These are phyloP conservation scores for Candida koratica DNA, from an alignment of 805 yeast genomes.

Conservation along the genomic window DNA sequence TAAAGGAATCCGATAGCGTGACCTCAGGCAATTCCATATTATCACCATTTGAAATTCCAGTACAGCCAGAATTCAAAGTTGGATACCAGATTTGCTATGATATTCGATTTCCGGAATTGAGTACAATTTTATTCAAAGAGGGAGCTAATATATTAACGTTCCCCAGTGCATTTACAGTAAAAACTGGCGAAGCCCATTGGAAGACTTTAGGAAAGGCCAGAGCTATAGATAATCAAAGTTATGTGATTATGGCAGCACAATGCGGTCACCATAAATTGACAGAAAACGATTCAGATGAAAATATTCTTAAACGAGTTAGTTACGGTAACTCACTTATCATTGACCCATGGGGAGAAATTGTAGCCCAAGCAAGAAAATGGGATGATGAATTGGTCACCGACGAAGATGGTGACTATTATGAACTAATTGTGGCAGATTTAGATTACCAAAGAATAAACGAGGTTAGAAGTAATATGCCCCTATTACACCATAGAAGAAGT, in stretches of 20 bases:
- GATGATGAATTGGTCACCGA: constrained; percentile 21
- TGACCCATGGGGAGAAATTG: constrained; percentile 87
- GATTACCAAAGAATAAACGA: constrained; percentile 47
- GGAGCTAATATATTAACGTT: constrained; percentile 79
- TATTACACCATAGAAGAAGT: constrained; percentile 64
- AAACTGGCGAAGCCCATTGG: constrained; percentile 94
- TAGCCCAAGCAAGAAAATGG: constrained; percentile 47
- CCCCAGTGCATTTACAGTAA: constrained; percentile 91
- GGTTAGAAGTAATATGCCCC: constrained; percentile 70
- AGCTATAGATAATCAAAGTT: constrained; percentile 86
- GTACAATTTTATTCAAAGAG: constrained; percentile 53
- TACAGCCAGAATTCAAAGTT: constrained; percentile 32
- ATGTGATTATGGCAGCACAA: constrained; percentile 86
- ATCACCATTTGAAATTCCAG: constrained; percentile 52
- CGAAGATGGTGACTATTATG: constrained; percentile 36
- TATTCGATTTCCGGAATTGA: constrained; percentile 80
- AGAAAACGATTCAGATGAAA: constrained; percentile 12
- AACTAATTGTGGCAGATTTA: constrained; percentile 59
- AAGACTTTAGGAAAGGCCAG: constrained; percentile 71
- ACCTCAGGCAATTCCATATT: constrained; percentile 65
- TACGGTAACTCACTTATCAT: constrained; percentile 84
- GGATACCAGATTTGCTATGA: constrained; percentile 84
- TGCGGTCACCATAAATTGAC: constrained; percentile 68
- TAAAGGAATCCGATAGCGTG: constrained; percentile 74
- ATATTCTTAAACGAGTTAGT: constrained; percentile 51